Conservation (phyloP, 768 basidiomycete genomes). For the Coprinopsis cinerea region DNA sequence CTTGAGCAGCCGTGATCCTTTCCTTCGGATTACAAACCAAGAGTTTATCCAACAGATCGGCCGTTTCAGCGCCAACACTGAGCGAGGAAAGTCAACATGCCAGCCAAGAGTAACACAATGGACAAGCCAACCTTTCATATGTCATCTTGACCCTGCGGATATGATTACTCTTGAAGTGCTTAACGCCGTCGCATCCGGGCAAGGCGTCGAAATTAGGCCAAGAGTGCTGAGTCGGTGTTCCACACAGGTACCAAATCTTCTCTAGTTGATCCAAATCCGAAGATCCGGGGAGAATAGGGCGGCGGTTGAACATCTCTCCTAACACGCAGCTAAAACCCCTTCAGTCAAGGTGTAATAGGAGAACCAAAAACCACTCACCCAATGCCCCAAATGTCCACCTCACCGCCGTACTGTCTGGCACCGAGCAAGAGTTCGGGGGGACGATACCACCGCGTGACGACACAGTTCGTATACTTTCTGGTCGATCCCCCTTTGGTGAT, state of each 20-base stretch:
- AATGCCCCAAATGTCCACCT: constrained; percentile 97
- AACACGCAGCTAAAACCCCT: constrained; percentile 67
- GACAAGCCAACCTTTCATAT: constrained; percentile 53
- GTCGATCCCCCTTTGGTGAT: constrained; percentile 33
- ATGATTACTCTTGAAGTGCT: constrained; percentile 45
- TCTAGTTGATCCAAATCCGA: constrained; percentile 91
- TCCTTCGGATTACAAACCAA: constrained; percentile 79
- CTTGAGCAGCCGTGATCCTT: constrained; percentile 78
- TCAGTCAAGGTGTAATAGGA: neutral
- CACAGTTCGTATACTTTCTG: constrained; percentile 89
- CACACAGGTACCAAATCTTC: constrained; percentile 87
- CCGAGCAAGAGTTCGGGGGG: constrained; percentile 91
- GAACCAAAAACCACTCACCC: constrained; percentile 48
- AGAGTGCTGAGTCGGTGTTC: constrained; percentile 74
- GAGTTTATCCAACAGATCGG: constrained; percentile 77
- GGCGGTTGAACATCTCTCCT: constrained; percentile 91
- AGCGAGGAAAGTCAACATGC: constrained; percentile 5
- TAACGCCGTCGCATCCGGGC: constrained; percentile 78
- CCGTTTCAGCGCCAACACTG: constrained; percentile 69
- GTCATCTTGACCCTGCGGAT: constrained; percentile 49
- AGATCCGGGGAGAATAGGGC: constrained; percentile 81
- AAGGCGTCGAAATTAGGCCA: constrained; percentile 75
- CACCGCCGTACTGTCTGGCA: constrained; percentile 83
- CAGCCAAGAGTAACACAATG: neutral
- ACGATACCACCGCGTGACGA: constrained; percentile 92